phyloP scores from a whole-genome alignment of 768 basidiomycete genomes.

The Suillus variegatus region DNA sequence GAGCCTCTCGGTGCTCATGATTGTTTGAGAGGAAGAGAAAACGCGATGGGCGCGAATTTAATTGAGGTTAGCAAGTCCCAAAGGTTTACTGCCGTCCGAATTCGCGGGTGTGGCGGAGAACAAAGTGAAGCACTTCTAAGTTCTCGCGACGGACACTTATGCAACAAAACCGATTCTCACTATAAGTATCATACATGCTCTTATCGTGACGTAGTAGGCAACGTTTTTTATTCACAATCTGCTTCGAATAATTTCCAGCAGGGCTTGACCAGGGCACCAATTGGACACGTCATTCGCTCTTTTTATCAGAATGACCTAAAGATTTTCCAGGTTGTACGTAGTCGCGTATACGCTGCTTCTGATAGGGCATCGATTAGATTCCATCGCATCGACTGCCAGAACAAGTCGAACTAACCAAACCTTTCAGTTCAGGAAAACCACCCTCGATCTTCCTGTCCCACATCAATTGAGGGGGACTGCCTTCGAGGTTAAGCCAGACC shows the following conservation, averaged over 20 bases:
- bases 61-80: constrained; percentile 19
- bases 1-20: constrained; percentile 57
- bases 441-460: constrained; percentile 94
- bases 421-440: constrained; percentile 90
- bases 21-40: constrained; percentile 22
- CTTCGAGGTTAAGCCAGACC: constrained; percentile 69
- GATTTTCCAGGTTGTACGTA: constrained; percentile 76
- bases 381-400: background rate
- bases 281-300: constrained; percentile 18
- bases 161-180: constrained; percentile 1
- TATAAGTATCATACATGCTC: too few species aligned
- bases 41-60: constrained; percentile 13
- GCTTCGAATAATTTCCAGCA: background rate
- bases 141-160: background rate
- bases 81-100: constrained; percentile 13
- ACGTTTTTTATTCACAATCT: constrained; percentile 4
- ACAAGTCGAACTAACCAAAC: constrained; percentile 53
- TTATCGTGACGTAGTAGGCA: background rate
- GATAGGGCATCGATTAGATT: constrained; percentile 14
- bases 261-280: background rate
- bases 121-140: constrained; percentile 3
- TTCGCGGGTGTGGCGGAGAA: constrained; percentile 21
- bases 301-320: constrained; percentile 87
- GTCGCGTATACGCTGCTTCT: constrained; percentile 93
- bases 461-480: constrained; percentile 46